phyloP scores from a whole-genome alignment of 139 green algal genomes.

The Astrephomene gubernaculifera region DNA sequence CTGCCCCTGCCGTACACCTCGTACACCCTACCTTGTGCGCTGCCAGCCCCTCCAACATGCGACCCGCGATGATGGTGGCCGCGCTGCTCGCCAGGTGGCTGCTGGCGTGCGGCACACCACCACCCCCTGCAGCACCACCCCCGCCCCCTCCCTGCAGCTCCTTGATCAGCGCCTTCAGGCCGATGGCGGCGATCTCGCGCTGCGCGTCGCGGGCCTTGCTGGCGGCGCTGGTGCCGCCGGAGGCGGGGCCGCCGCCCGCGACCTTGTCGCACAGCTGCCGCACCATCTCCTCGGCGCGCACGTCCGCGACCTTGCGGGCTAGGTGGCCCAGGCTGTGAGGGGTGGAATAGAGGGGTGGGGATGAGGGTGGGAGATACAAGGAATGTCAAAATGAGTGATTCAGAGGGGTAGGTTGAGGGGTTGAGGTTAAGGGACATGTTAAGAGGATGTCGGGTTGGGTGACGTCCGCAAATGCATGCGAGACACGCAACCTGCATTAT shows the following conservation, averaged over 20 bases:
- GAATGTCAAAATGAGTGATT: background rate
- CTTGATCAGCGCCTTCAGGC: constrained; percentile 85
- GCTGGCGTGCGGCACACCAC: too few relatives aligned
- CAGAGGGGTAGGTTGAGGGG: too few relatives aligned
- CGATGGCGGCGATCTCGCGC: constrained; percentile 85
- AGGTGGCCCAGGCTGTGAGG: constrained; percentile 85
- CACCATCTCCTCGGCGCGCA: constrained; percentile 73
- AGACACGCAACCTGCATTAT: too few relatives aligned
- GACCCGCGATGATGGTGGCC: constrained; percentile 48
- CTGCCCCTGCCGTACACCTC: background rate
- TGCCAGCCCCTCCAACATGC: constrained; percentile 46
- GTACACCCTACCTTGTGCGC: constrained; percentile 35
- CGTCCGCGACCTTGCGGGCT: constrained; percentile 79
- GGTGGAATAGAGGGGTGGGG: background rate
- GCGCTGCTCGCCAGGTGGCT: constrained; percentile 47
- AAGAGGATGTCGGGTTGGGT: too few relatives aligned
- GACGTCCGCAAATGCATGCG: too few relatives aligned
- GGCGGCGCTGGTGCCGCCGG: constrained; percentile 25
- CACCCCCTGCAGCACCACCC: too few relatives aligned
- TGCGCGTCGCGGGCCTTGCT: constrained; percentile 40
- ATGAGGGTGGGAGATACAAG: background rate
- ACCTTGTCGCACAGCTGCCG: constrained; percentile 79
- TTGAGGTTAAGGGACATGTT: too few relatives aligned
- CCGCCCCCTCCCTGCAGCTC: constrained; percentile 46
- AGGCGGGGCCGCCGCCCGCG: background rate